These are phyloP conservation scores for Arthrobotrys conoides DNA, from an alignment of 2,329 filamentous ascomycete species.

Conservation along the genomic window DNA sequence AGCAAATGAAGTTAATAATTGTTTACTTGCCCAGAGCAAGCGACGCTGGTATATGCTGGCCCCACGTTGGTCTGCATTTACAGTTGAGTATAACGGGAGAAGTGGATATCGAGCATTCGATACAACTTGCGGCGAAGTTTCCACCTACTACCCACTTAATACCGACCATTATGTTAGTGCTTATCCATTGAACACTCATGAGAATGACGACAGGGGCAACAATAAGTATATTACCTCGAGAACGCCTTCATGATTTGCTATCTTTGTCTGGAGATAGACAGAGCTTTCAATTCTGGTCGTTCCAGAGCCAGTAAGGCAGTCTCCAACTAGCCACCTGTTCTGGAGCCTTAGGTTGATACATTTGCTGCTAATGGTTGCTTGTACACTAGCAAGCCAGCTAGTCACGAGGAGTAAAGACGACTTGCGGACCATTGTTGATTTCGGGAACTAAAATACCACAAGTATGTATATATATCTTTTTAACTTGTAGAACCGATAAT, in stretches of 20 bases:
- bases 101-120: conserved; percentile 20
- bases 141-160: conserved; percentile 47
- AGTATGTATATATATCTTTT: neutral
- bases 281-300: conserved; percentile 50
- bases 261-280: conserved; percentile 45
- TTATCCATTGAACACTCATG: neutral
- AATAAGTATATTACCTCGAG: conserved; percentile 32
- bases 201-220: no score
- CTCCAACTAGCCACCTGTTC: conserved; percentile 40
- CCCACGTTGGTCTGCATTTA: conserved; percentile 48
- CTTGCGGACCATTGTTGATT: conserved; percentile 13
- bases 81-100: conserved; percentile 38
- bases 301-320: conserved; percentile 47
- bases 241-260: conserved; percentile 48
- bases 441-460: neutral
- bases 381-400: conserved; percentile 25
- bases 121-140: conserved; percentile 45
- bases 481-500: neutral
- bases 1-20: neutral
- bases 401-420: conserved; percentile 28
- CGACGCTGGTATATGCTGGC: conserved; percentile 23
- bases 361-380: conserved; percentile 54
- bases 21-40: conserved; percentile 37
- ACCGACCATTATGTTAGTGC: neutral
- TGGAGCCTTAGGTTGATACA: conserved; percentile 51